Percentiles rank a stretch among this genome's conserved stretches.
Evolutionary conservation across 2,329 filamentous ascomycete genomes (phyloP).

Genomic region (Chrysosporium queenslandicum): DNA sequence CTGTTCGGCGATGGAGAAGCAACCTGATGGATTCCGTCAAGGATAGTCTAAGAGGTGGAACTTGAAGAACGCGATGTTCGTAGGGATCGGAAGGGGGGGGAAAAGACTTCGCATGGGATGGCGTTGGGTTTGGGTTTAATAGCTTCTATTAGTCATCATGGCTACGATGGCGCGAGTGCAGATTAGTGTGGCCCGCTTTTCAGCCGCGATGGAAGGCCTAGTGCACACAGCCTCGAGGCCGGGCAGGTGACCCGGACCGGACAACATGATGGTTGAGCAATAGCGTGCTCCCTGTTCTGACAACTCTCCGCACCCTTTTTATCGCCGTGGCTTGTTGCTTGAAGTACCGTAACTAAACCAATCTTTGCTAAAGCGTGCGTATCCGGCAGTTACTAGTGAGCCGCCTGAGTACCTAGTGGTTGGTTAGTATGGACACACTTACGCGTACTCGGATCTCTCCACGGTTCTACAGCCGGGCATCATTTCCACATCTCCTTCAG

Average conservation of each 20-base stretch:
- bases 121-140: background rate
- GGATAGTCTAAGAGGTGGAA: constrained; percentile 2
- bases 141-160: background rate
- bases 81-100: background rate
- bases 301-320: background rate
- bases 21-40: background rate
- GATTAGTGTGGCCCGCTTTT: background rate
- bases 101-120: background rate
- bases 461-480: no score
- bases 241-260: background rate
- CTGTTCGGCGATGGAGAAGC: background rate
- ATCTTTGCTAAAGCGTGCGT: no score
- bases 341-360: no score
- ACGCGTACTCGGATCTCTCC: no score
- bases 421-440: no score
- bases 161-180: background rate
- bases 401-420: no score
- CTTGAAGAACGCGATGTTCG: background rate
- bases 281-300: background rate
- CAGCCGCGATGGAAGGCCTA: background rate
- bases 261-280: background rate
- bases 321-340: no score
- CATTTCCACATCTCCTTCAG: no score
- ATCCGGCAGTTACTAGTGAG: no score
- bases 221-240: background rate